A percentile compares a stretch with the other conserved stretches of the same genome.
Evolutionary conservation across 257 asterid genomes (phyloP).

Genomic region (Ballota nigra): DNA sequence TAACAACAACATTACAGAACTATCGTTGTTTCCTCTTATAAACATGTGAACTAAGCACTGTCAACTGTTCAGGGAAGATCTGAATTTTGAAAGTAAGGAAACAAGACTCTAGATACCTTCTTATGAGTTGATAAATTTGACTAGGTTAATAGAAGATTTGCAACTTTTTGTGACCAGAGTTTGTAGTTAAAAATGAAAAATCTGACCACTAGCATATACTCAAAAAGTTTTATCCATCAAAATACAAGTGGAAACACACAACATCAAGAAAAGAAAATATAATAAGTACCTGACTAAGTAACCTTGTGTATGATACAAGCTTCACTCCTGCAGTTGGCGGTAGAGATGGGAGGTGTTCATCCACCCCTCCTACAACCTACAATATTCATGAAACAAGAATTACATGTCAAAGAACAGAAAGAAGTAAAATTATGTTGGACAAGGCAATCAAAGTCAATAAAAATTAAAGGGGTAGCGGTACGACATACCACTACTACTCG

Average conservation of each 20-base stretch:
- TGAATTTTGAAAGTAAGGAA: not conserved
- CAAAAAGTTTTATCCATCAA: not conserved
- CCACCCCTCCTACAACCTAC: constrained; percentile 91
- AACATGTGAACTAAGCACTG: constrained; percentile 6
- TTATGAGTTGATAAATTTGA: not conserved
- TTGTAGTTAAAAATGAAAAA: no score
- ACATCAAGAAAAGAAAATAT: not conserved
- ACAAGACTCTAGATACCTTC: not conserved
- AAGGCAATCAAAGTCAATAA: constrained; percentile 7
- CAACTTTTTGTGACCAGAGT: not conserved
- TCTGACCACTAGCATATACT: not conserved
- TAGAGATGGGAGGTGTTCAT: constrained; percentile 90
- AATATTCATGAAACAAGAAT: constrained; percentile 22
- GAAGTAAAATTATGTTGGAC: not conserved
- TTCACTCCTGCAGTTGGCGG: constrained; percentile 69
- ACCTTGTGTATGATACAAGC: constrained; percentile 64
- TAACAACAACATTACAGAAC: not conserved
- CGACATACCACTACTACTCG: constrained; percentile 79
- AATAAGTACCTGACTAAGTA: constrained; percentile 68
- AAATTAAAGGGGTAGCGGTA: constrained; percentile 10
- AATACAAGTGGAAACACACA: not conserved
- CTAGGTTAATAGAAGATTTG: not conserved
- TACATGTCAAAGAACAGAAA: constrained; percentile 12
- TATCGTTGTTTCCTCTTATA: not conserved
- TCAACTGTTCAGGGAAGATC: not conserved